Evolutionary conservation across 169 alveolate species (phyloP).

Genomic region (Eimeria praecox): DNA sequence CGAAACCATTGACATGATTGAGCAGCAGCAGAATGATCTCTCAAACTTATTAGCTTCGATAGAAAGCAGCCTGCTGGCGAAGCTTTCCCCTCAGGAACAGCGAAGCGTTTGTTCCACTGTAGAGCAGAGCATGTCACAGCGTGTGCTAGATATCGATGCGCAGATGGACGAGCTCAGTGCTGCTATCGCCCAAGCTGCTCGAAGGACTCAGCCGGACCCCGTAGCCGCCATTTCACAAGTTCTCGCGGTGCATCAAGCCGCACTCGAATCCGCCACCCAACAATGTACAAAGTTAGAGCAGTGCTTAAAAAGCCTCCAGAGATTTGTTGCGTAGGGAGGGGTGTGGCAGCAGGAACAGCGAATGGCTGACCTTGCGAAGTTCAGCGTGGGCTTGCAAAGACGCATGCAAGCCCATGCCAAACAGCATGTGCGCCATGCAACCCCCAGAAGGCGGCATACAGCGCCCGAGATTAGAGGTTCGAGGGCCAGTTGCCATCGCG

Average conservation of each 20-base stretch:
- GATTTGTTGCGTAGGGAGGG: constrained; percentile 47
- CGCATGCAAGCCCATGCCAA: neutral
- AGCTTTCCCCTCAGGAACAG: constrained; percentile 53
- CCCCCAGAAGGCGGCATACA: neutral
- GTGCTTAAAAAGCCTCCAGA: constrained; percentile 59
- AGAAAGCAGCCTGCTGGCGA: constrained; percentile 62
- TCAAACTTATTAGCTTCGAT: constrained; percentile 64
- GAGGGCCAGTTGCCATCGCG: neutral
- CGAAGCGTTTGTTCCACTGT: constrained; percentile 54
- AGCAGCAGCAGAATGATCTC: constrained; percentile 78
- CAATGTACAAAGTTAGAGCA: constrained; percentile 70
- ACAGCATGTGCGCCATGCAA: neutral
- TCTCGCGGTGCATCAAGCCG: constrained; percentile 82
- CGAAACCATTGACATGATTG: constrained; percentile 75
- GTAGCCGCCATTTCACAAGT: constrained; percentile 77
- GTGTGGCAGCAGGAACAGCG: neutral
- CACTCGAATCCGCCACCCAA: constrained; percentile 74
- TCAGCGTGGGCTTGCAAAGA: neutral
- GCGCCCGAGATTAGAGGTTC: neutral
- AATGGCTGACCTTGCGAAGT: constrained; percentile 5
- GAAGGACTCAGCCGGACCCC: constrained; percentile 73
- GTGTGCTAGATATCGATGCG: constrained; percentile 70
- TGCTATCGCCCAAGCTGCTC: constrained; percentile 69
- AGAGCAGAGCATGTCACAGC: constrained; percentile 72
- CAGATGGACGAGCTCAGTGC: constrained; percentile 76